Base-by-base conservation (phyloP, 345 rosid genomes). In the Brassica cretica region DNA sequence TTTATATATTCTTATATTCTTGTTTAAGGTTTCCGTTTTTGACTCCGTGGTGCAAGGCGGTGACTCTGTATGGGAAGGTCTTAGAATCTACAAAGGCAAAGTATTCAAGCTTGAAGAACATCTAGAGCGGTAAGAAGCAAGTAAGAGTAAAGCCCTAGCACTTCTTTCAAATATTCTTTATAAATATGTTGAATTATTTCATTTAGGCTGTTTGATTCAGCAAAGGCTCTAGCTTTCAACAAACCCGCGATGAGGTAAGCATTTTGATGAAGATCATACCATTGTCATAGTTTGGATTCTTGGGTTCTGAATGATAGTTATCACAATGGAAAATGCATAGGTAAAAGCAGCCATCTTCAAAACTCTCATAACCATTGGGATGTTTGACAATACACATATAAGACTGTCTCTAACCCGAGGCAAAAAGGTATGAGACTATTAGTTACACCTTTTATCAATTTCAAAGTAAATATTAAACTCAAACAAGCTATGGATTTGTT, bases 21-120 rank as follows among this genome's bases (percentile, higher is more conserved):
- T 81, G 29, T 33, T 64, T 69, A 76, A 93, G 98, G 98, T 93
- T 78, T 93, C 94, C 53, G 93, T 89, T 21, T 91, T 93, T 72
- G 91, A 93, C 86, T 93, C 98, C 25, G 81, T 91, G 51, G 92
- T 93, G 82, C 96, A 91, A 91, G 98, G 98, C 12, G 96, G 98
- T 78, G 93, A 89, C 72, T 90, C 85, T 46, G 96, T 84, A 68
- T 93, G 98, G 96, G 96, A 93, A 85, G 94, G 96, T 73, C 94
- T 90, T 74, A 77, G 94, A 69, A 75, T 90, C 72, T 89, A 90
- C 72, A 77, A 66, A 71, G 85, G 96, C 77, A 89, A 85, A 84
- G 79, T 90, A 15, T 93, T 89, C 82, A 93, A 89, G 88, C 94
- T 93, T 73, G 96, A 93, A 56, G 96, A 88, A 74, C 96, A 89